These are phyloP conservation scores for Cordyceps javanica DNA, from an alignment of 2,329 filamentous ascomycete species.

Conservation along the genomic window DNA sequence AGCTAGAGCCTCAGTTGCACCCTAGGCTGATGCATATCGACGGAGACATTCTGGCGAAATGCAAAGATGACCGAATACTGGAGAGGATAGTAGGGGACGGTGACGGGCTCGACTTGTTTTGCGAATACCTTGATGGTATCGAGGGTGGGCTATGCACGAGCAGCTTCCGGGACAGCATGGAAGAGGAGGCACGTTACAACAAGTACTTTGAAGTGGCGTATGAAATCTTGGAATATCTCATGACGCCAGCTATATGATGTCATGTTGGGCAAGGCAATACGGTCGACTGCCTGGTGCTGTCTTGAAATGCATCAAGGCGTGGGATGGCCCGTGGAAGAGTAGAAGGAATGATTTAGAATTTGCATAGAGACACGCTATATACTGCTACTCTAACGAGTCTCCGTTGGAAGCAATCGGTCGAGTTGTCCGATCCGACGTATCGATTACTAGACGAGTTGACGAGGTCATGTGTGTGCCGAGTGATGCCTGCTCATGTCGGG, in stretches of 20 bases:
- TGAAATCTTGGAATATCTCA: constrained; percentile 46
- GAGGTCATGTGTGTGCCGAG: no score
- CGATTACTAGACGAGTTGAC: no score
- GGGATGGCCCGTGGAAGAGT: no score
- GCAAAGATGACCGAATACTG: constrained; percentile 41
- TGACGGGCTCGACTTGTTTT: constrained; percentile 35
- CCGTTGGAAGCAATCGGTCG: no score
- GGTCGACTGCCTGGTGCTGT: neutral
- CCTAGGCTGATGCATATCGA: constrained; percentile 57
- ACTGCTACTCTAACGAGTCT: neutral
- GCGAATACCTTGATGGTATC: constrained; percentile 42
- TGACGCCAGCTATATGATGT: constrained; percentile 42
- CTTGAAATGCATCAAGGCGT: neutral
- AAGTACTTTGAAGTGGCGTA: constrained; percentile 46
- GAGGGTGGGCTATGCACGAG: constrained; percentile 39
- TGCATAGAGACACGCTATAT: neutral
- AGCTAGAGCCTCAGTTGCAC: constrained; percentile 32
- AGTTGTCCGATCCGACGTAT: no score
- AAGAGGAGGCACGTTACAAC: constrained; percentile 18
- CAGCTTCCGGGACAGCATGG: constrained; percentile 22
- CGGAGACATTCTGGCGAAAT: constrained; percentile 56
- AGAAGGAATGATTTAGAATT: neutral
- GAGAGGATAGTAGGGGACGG: constrained; percentile 34
- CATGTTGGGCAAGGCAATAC: neutral
- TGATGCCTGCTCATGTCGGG: no score